Evolutionary conservation across 257 asterid genomes (phyloP).

Genomic region (Rehmannia glutinosa): DNA sequence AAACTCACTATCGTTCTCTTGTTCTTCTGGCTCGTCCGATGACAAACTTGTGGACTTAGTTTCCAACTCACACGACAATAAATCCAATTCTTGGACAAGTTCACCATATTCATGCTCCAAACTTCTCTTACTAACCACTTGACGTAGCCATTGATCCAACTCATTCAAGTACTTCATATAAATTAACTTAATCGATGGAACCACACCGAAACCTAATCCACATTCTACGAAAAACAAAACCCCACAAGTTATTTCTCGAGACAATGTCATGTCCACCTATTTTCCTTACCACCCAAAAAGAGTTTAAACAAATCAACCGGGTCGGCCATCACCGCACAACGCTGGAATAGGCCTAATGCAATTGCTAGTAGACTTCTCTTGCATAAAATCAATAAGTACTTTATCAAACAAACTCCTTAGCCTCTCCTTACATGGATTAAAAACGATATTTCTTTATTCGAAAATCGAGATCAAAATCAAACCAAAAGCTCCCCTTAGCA

Average conservation of each 20-base stretch:
- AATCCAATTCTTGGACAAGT: constrained; percentile 35
- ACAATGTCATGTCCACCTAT: constrained; percentile 45
- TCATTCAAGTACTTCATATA: constrained; percentile 52
- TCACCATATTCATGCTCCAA: constrained; percentile 26
- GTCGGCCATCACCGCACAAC: constrained; percentile 38
- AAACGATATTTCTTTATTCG: constrained; percentile 30
- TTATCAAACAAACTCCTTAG: constrained; percentile 52
- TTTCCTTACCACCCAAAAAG: constrained; percentile 53
- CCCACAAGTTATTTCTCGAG: constrained; percentile 48
- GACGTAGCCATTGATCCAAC: constrained; percentile 49
- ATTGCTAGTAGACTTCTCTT: constrained; percentile 27
- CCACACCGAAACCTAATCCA: constrained; percentile 27
- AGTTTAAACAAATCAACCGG: constrained; percentile 59
- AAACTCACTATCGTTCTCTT: neutral
- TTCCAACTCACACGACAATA: constrained; percentile 34
- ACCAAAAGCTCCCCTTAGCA: constrained; percentile 16
- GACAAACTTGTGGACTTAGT: constrained; percentile 17
- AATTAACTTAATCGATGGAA: constrained; percentile 41
- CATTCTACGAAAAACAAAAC: constrained; percentile 50
- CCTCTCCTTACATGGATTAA: constrained; percentile 43
- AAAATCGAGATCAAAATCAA: constrained; percentile 24
- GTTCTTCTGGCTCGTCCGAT: constrained; percentile 4
- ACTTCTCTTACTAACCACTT: constrained; percentile 16
- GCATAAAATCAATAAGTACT: constrained; percentile 34
- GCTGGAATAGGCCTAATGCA: constrained; percentile 46